A percentile compares a stretch with the other conserved stretches of the same genome.
phyloP scores from a whole-genome alignment of 2,329 filamentous ascomycete genomes.

The Colletotrichum camelliae region DNA sequence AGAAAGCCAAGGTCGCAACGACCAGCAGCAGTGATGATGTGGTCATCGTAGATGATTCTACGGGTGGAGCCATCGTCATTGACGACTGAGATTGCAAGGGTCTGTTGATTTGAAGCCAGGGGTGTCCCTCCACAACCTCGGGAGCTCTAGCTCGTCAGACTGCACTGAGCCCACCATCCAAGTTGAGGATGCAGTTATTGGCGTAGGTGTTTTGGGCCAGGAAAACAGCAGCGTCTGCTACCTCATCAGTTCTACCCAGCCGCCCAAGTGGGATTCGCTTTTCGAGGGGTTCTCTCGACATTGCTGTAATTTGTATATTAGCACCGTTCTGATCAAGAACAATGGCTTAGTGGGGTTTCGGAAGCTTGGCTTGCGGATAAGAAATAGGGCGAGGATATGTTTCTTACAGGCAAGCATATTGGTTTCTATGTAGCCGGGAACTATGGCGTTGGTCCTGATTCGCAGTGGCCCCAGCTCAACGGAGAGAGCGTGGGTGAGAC shows the following conservation, averaged over 20 bases:
- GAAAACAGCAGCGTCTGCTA: conserved; percentile 84
- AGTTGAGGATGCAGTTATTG: conserved; percentile 84
- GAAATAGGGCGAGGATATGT: not conserved
- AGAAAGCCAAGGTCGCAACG: conserved; percentile 53
- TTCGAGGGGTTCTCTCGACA: conserved; percentile 30
- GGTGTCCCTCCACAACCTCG: not conserved
- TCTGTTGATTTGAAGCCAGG: not conserved
- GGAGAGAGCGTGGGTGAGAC: conserved; percentile 71
- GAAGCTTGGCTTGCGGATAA: not conserved
- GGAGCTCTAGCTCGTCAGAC: conserved; percentile 40
- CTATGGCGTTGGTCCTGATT: conserved; percentile 79
- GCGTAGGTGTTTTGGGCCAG: conserved; percentile 80
- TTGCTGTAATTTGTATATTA: conserved; percentile 43
- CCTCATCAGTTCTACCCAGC: conserved; percentile 72
- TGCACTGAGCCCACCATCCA: conserved; percentile 85
- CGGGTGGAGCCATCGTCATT: conserved; percentile 71
- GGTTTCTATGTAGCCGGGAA: conserved; percentile 84
- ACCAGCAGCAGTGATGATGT: conserved; percentile 45
- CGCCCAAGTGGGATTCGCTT: conserved; percentile 47
- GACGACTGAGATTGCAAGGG: conserved; percentile 51
- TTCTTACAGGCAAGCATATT: conserved; percentile 75
- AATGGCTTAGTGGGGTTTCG: not conserved
- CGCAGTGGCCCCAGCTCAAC: conserved; percentile 64
- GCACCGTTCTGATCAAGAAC: conserved; percentile 14
- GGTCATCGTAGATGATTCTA: conserved; percentile 36